Conservation (phyloP, 2,329 filamentous ascomycete genomes). For the Monosporascus sp. region DNA sequence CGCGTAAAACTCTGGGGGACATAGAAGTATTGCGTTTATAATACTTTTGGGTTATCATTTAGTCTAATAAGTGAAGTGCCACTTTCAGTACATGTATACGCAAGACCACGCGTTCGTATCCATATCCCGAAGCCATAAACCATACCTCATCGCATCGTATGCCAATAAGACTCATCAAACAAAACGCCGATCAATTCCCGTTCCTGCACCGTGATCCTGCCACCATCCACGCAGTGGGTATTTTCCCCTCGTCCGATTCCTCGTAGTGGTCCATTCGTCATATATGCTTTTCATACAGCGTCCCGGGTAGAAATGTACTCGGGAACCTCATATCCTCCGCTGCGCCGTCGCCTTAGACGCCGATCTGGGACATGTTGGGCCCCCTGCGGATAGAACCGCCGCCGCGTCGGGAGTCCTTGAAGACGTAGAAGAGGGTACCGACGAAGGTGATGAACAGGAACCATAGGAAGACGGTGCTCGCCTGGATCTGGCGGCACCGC, state of each 20-base stretch:
- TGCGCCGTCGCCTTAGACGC: conserved; percentile 30
- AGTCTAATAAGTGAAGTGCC: not conserved
- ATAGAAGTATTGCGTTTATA: too few relatives aligned
- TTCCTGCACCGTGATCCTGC: not conserved
- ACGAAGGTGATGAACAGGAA: conserved; percentile 64
- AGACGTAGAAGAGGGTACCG: conserved; percentile 50
- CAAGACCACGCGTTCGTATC: not conserved
- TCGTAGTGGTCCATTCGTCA: not conserved
- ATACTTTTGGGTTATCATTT: too few relatives aligned
- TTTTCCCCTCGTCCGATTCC: not conserved
- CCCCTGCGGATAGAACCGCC: conserved; percentile 35
- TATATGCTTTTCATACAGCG: not conserved
- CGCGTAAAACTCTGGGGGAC: too few relatives aligned
- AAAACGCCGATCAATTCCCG: not conserved
- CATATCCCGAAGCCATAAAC: not conserved
- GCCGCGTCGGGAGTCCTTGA: conserved; percentile 48
- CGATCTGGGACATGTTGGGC: conserved; percentile 54
- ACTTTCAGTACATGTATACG: not conserved
- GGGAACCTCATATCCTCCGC: not conserved
- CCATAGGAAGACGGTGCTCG: conserved; percentile 71
- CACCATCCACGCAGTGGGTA: not conserved
- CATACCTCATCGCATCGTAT: not conserved
- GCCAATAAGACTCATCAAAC: not conserved
- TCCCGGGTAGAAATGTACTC: not conserved
- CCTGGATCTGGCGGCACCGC: conserved; percentile 71